Base-by-base conservation (phyloP, 164 flowering plant genomes). In the Chloranthus sessilifolius region DNA sequence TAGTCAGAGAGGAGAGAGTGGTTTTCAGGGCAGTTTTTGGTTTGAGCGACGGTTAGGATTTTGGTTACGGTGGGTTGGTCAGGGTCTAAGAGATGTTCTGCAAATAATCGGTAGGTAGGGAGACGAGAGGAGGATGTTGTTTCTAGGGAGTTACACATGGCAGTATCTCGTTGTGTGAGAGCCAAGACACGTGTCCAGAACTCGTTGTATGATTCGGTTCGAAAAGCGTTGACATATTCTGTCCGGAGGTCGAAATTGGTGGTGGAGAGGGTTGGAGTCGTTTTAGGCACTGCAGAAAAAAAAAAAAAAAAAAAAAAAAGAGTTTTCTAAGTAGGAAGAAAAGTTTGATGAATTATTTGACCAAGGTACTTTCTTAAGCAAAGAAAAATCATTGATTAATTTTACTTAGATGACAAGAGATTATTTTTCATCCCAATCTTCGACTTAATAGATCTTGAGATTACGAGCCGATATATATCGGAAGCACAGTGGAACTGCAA, bases 211-310 rank as follows among this genome's bases (percentile, higher is more conserved):
- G 95, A 85, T 59, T 80, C 73, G 0, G 95, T 85, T 1, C 88
- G 72, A 24, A 85, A 85, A 5, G 95, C 85, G 7, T 74, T 79
- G 2, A 85, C 88, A 21, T 82, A 85, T 43, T 85, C 95, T 50
- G 80, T 90, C 0, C 78, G 66, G 5, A 82, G 58, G 39, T 85
- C 85, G 20, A 68, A 39, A 6, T 17, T 55, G 12, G 27, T n/a
- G 27, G 47, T 9, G 19, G 19, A n/a, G n/a, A 33, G 1, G 56
- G 14, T 12, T 4, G 20, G 10, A 33, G 7, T 33, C 36, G 36
- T 12, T 33, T 33, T 12, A 12, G 36, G 36, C 12, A 7, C 36
- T 33, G 12, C 36, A 33, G 12, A 33, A 33, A 33, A 33, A n/a
- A n/a, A n/a, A n/a, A n/a, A n/a, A n/a, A n/a, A n/a, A n/a, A n/a